A percentile compares a stretch with the other conserved stretches of the same genome.
Conservation (phyloP, 78 protist genomes). For the Pigoraptor vietnamica region DNA sequence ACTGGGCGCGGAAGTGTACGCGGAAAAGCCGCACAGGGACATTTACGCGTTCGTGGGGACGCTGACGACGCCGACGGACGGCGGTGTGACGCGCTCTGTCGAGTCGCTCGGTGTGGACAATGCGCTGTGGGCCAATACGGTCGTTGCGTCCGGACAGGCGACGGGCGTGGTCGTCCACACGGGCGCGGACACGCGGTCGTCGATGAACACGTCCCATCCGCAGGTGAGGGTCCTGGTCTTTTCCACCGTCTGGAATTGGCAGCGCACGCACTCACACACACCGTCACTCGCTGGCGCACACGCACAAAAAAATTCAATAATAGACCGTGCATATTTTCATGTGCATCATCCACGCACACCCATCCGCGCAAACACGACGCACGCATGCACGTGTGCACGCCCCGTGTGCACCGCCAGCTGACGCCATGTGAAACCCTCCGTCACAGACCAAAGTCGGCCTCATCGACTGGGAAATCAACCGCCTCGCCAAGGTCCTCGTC, state of each 20-base stretch:
- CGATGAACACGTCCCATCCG: slow-evolving; percentile 76
- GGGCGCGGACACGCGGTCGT: slow-evolving; percentile 88
- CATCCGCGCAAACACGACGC: too few relatives aligned
- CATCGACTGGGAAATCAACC: slow-evolving; percentile 83
- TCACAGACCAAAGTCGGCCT: slow-evolving; percentile 82
- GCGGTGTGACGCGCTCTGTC: background rate
- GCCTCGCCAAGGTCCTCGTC: slow-evolving; percentile 72
- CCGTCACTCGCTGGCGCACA: too few relatives aligned
- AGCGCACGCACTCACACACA: too few relatives aligned
- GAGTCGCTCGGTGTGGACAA: slow-evolving; percentile 86
- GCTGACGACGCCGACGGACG: background rate
- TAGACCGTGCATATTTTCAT: too few relatives aligned
- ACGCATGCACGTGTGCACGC: too few relatives aligned
- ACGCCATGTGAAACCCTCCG: too few relatives aligned
- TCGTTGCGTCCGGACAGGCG: slow-evolving; percentile 82
- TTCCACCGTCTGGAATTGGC: too few relatives aligned
- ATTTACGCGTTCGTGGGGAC: slow-evolving; percentile 14
- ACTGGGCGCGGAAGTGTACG: background rate
- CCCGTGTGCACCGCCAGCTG: too few relatives aligned
- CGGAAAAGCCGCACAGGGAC: slow-evolving; percentile 12
- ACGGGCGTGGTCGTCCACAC: slow-evolving; percentile 81
- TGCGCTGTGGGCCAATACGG: slow-evolving; percentile 95
- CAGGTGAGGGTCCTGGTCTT: background rate
- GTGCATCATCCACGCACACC: too few relatives aligned
- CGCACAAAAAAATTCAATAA: too few relatives aligned